Evolutionary conservation across 495 filamentous ascomycete species (phyloP), one percentile per base, ranked within the genome.

Genomic region (Clohesyomyces aquaticus): DNA sequence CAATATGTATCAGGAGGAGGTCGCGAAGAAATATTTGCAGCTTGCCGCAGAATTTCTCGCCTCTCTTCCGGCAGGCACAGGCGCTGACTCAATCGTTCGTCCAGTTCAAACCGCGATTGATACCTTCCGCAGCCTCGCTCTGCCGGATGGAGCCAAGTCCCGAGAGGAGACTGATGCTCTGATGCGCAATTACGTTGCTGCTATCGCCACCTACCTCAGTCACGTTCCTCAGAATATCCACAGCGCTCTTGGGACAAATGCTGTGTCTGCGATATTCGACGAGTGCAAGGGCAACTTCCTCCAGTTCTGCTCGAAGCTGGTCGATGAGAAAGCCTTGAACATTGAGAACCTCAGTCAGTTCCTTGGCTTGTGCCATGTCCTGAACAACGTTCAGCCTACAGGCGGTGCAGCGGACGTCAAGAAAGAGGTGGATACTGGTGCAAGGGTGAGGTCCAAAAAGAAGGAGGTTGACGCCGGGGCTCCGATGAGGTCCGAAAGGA

Each of bases 191-290:
- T 60, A 41, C 28, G 11, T 41, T 1, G 45, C 28, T 27, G 45
- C 57, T 35, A 28, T 52, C 43, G 28, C 27, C n/a, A 22, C 18
- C 3, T 60, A 60, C 29, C n/a, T 50, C 46, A 60, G 52, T 28
- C 3, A 45, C 10, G 27, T 60, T 19, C 9, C n/a, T 14, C 48
- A 52, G 27, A 25, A 46, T n/a, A 43, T 9, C 25, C 3, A 12
- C 45, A 19, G 45, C 6, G 16, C 8, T 16, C 8, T 60, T 8
- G 22, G 16, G 18, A 14, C 45, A 21, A 27, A 41, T 6, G 48
- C 22, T 21, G 25, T 60, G 6, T 12, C 2, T 6, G 9, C 23
- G 19, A 9, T 42, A 2, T 22, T 60, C 3, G 29, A 50, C n/a
- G 27, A 60, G 18, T 16, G 3, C 14, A 29, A 60, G 1, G 57